Evolutionary conservation across 768 basidiomycete genomes (phyloP), one percentile per base, ranked within the genome.

Genomic region (Mycena sanguinolenta): DNA sequence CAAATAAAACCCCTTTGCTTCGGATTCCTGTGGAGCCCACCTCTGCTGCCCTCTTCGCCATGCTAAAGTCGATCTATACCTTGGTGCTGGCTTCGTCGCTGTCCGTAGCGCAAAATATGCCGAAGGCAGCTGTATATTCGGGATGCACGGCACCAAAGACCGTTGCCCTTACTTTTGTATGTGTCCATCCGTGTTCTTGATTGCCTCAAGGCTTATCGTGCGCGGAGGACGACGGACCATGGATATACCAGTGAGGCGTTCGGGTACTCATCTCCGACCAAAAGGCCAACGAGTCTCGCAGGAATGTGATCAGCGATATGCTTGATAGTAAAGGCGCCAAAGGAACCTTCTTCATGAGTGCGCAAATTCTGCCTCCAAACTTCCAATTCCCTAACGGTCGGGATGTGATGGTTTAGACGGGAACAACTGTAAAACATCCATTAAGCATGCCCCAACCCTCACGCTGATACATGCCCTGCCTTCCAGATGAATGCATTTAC

Each of bases 271-370:
- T 34, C 30, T 8, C 12, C 13, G 28, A 2, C 23, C 23, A 19
- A 34, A 34, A 34, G 44, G 16, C n/a, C 49, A 6, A 38, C 27
- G 9, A 36, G 14, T 12, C 2, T 44, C 34, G 9, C 4, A 67
- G 66, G 59, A 32, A 12, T 14, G 25, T 32, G 0, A 67, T 70
- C 8, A 64, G 52, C 50, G 38, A 59, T 17, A 23, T 58, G 71
- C 70, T 52, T 58, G 67, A 27, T 6, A n/a, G 14, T 7, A 59
- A 64, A 32, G 71, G 74, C 25, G 79, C 75, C 7, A 81, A 77
- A 46, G 82, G 75, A 0, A 82, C 82, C 2, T 83, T 83, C 74
- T 83, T 82, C 73, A 74, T 80, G 55, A 79, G 74, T 75, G 42
- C 54, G 77, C 70, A 30, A 14, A 25, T 13, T 38, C 19, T 28